phyloP scores from a whole-genome alignment of 225 moss, liverwort and hornwort species.

The Neckera pumila region DNA sequence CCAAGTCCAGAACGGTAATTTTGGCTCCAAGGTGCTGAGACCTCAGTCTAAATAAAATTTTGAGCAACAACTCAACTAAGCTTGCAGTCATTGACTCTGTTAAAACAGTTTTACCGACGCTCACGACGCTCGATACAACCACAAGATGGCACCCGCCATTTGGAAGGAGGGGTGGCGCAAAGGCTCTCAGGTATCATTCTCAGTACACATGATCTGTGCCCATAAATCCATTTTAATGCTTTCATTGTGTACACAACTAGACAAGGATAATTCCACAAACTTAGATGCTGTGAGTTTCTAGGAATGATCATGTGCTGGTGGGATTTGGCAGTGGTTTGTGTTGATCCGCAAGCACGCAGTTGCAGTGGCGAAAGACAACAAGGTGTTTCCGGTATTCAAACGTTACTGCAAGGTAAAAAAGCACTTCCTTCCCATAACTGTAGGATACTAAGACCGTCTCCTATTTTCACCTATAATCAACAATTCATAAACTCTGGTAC shows the following conservation, averaged over 20 bases:
- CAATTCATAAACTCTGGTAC: not conserved
- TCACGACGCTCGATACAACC: slow-evolving; percentile 72
- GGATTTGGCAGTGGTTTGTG: slow-evolving; percentile 84
- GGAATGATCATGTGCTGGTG: not conserved
- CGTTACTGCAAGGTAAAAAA: slow-evolving; percentile 68
- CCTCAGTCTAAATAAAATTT: not conserved
- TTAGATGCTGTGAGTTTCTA: not conserved
- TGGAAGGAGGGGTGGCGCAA: slow-evolving; percentile 80
- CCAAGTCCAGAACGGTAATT: not conserved
- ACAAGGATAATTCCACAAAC: not conserved
- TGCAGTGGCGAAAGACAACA: slow-evolving; percentile 58
- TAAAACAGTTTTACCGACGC: slow-evolving; percentile 63
- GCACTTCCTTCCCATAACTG: not conserved
- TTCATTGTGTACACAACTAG: not conserved
- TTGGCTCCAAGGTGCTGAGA: not conserved
- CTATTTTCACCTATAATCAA: not conserved
- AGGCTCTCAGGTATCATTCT: slow-evolving; percentile 77
- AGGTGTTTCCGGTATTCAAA: slow-evolving; percentile 62
- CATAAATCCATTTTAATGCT: not conserved
- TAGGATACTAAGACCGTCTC: not conserved
- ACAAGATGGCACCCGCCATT: slow-evolving; percentile 83
- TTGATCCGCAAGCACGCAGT: slow-evolving; percentile 74
- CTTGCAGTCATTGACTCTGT: not conserved
- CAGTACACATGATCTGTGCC: not conserved
- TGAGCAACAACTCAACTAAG: not conserved